Evolutionary conservation across 371 early-diverging fungal genomes (phyloP).

Genomic region (Rhizoclosmatium hyalinum): DNA sequence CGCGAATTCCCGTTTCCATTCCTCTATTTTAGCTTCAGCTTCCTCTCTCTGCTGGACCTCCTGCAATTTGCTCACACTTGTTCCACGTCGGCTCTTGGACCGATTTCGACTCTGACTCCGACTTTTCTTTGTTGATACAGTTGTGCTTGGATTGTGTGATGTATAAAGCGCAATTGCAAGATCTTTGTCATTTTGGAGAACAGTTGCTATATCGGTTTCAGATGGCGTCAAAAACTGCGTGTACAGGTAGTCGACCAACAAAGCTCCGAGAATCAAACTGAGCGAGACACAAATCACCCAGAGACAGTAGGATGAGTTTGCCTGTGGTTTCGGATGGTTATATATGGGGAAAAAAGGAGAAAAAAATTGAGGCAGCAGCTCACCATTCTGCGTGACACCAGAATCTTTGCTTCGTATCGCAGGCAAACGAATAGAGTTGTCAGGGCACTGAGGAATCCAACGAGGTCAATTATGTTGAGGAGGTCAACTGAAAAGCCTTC

Average conservation of each 20-base stretch:
- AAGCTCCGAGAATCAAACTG: constrained; percentile 9
- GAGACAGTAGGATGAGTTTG: constrained; percentile 39
- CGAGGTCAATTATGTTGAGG: constrained; percentile 12
- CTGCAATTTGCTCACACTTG: too few species aligned
- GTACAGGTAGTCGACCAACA: constrained; percentile 20
- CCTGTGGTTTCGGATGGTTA: constrained; percentile 24
- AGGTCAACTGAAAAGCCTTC: constrained; percentile 12
- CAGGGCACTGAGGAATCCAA: not conserved
- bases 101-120: too few species aligned
- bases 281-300: constrained; percentile 37
- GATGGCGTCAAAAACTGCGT: not conserved
- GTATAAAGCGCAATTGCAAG: too few species aligned
- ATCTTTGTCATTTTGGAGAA: too few species aligned
- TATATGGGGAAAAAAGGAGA: constrained; percentile 2
- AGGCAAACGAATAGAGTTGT: constrained; percentile 16
- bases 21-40: not conserved
- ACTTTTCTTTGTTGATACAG: too few species aligned
- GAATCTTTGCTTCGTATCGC: constrained; percentile 1
- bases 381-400: constrained; percentile 38
- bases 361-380: not conserved
- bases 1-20: not conserved
- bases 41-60: not conserved
- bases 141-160: too few species aligned
- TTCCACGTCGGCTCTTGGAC: too few species aligned
- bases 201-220: not conserved